A percentile compares a stretch with the other conserved stretches of the same genome.
These are phyloP conservation scores for Irineochytrium annulatum DNA, from an alignment of 192 early-diverging fungal genomes.

Conservation along the genomic window DNA sequence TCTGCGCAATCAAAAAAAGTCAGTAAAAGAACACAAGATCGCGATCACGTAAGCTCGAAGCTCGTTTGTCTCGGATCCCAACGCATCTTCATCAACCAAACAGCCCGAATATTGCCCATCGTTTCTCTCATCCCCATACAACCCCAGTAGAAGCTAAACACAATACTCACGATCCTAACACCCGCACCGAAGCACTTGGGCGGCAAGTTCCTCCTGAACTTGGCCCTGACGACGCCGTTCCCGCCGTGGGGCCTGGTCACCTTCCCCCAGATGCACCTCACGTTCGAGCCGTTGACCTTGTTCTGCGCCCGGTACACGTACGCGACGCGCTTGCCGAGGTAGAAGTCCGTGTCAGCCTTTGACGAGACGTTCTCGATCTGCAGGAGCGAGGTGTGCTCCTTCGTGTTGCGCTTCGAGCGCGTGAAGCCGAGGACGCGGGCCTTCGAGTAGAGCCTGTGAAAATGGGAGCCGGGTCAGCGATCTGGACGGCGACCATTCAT, in stretches of 20 bases:
- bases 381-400: constrained; percentile 85
- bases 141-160: not conserved
- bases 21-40: not conserved
- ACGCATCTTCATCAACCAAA: no score
- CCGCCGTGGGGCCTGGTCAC: constrained; percentile 93
- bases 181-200: constrained; percentile 88
- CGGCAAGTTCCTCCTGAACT: constrained; percentile 96
- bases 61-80: no score
- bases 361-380: constrained; percentile 91
- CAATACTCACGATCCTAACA: constrained; percentile 80
- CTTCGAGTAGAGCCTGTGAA: constrained; percentile 91
- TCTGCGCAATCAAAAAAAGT: constrained; percentile 47
- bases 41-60: no score
- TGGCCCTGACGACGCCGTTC: constrained; percentile 93
- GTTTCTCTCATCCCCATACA: not conserved
- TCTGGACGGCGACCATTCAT: not conserved
- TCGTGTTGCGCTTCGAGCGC: constrained; percentile 88
- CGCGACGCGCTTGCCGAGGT: constrained; percentile 97
- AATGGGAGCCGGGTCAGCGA: not conserved
- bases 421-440: constrained; percentile 93
- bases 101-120: not conserved
- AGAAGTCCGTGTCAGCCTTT: constrained; percentile 88
- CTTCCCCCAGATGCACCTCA: constrained; percentile 98
- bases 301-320: constrained; percentile 95
- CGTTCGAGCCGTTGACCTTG: constrained; percentile 81